Evolutionary conservation across 768 basidiomycete genomes (phyloP), one percentile per base, ranked within the genome.

Genomic region (Pleurotus ostreatus): DNA sequence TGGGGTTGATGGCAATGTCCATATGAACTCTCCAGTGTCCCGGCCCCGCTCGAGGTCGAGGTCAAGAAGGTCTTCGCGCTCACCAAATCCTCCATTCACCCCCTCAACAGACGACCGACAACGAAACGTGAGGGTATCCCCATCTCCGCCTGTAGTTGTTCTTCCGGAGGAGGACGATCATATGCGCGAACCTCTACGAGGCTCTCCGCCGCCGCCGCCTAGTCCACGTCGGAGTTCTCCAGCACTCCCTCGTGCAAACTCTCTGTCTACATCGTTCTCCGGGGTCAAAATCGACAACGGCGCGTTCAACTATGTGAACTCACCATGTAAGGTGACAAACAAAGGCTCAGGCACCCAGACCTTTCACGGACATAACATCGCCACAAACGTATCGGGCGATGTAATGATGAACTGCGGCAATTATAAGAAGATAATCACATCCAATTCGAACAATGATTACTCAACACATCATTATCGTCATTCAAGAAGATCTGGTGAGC

Each of bases 401-500:
- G 38, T 52, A 16, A 2, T 2, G n/a, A 52, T 52, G 37, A 52
- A 52, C 38, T 52, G 1, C 23, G 38, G 38, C 16, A 52, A 52
- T 23, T 7, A 26, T 22, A 52, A 39, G 34, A 52, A 9, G 11
- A 52, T 22, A 4, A 39, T 20, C 2, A 25, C 40, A 11, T 39
- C 40, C n/a, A 37, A 37, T 13, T 52, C 51, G 12, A n/a, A 52
- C 20, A 52, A 52, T 25, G 39, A 52, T 52, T 26, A 49, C 18
- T 26, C 48, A 26, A 43, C 5, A 43, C 41, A 6, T n/a, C 9
- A 3, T 43, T 0, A 30, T 9, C 23, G 23, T 23, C 8, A 9
- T 30, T 30, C 30, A 30, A 8, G 30, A 30, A 8, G 30, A 30
- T 30, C 30, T 30, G 8, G 30, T 30, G 30, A 30, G 30, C 8